These are phyloP conservation scores for Suillus decipiens DNA, from an alignment of 768 basidiomycete genomes.

Conservation along the genomic window DNA sequence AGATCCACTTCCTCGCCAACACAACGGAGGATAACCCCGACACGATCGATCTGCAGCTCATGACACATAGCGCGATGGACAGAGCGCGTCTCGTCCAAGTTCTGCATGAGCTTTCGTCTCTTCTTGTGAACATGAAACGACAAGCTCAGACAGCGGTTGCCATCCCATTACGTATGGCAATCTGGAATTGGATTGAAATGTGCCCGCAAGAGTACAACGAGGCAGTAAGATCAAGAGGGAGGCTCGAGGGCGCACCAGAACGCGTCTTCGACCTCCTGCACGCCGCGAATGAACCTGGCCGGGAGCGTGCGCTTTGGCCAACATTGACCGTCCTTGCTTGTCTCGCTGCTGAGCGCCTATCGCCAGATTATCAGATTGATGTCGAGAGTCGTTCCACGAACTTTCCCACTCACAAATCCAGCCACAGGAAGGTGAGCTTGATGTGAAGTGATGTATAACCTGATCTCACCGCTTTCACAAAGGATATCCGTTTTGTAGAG, in stretches of 20 bases:
- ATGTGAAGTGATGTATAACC: too few relatives aligned
- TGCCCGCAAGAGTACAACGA: conserved; percentile 81
- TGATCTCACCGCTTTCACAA: conserved; percentile 7
- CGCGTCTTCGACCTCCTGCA: conserved; percentile 83
- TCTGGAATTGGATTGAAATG: conserved; percentile 90
- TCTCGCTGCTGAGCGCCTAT: conserved; percentile 72
- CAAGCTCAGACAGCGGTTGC: conserved; percentile 75
- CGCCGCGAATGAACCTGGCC: conserved; percentile 42
- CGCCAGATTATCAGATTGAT: conserved; percentile 52
- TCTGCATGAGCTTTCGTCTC: conserved; percentile 77
- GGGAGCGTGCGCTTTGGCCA: conserved; percentile 73
- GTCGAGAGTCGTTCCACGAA: conserved; percentile 32
- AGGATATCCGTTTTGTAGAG: conserved; percentile 61
- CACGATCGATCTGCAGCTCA: conserved; percentile 71
- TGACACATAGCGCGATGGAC: conserved; percentile 79
- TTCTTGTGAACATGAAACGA: conserved; percentile 79
- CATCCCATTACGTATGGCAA: conserved; percentile 67
- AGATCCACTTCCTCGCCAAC: conserved; percentile 66
- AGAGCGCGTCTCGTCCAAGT: conserved; percentile 65
- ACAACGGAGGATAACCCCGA: conserved; percentile 59
- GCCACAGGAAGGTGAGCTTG: conserved; percentile 32
- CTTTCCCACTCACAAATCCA: conserved; percentile 32
- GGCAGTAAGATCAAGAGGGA: conserved; percentile 58
- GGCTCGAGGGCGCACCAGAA: conserved; percentile 81
- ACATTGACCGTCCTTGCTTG: conserved; percentile 74